Conservation (phyloP, 352 stramenopile genomes). For the Globisporangium recalcitrans region DNA sequence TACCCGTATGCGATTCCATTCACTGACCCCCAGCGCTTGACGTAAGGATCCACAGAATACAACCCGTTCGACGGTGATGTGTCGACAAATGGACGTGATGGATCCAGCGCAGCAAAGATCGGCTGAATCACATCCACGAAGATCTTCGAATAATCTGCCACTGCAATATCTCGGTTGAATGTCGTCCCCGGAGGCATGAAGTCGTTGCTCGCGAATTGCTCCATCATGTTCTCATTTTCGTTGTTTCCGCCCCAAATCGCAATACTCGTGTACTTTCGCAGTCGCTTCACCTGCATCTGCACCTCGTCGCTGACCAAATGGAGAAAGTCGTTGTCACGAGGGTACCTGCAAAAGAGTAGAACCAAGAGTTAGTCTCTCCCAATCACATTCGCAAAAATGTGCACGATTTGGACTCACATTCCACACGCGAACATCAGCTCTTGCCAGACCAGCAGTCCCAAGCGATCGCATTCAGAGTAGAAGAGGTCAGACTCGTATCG, state of each 20-base stretch:
- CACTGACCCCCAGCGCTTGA: constrained; percentile 74
- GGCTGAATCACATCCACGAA: constrained; percentile 75
- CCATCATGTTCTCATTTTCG: constrained; percentile 88
- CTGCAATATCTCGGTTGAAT: constrained; percentile 78
- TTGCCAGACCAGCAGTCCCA: constrained; percentile 87
- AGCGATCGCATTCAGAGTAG: constrained; percentile 73
- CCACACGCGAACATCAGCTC: constrained; percentile 90
- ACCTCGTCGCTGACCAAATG: constrained; percentile 54
- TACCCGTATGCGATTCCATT: constrained; percentile 57
- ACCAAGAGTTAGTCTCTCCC: too few species aligned
- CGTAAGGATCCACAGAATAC: constrained; percentile 65
- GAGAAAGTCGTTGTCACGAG: constrained; percentile 61
- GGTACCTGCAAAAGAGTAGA: constrained; percentile 24
- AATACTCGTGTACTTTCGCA: constrained; percentile 79
- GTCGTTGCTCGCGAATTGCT: constrained; percentile 52
- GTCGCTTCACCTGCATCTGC: constrained; percentile 45
- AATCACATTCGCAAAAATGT: background rate
- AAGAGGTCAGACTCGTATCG: constrained; percentile 82
- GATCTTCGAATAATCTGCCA: constrained; percentile 73
- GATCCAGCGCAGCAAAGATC: constrained; percentile 42
- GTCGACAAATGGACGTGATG: constrained; percentile 70
- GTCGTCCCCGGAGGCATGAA: constrained; percentile 42
- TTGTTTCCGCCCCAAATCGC: constrained; percentile 90
- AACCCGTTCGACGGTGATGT: constrained; percentile 85
- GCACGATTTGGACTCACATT: constrained; percentile 39